Evolutionary conservation across 345 rosid species (phyloP).

Genomic region (Aquilaria yunnanensis): DNA sequence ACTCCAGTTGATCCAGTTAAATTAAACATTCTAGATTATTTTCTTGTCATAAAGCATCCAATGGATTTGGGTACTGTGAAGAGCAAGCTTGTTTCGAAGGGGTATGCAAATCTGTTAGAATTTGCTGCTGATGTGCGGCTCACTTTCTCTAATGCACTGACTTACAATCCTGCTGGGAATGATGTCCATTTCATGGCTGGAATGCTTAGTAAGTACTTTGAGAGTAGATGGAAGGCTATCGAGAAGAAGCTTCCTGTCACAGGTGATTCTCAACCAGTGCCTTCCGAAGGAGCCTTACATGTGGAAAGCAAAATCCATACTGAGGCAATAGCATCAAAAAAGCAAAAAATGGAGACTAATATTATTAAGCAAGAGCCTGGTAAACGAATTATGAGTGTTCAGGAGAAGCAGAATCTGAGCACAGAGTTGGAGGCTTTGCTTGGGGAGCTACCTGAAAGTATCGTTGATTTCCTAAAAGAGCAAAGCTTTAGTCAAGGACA

Average conservation of each 20-base stretch:
- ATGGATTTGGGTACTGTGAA: slow-evolving; percentile 92
- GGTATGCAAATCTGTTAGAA: slow-evolving; percentile 53
- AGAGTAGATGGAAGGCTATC: slow-evolving; percentile 69
- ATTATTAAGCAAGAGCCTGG: slow-evolving; percentile 32
- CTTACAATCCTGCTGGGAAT: slow-evolving; percentile 83
- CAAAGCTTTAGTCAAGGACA: slow-evolving; percentile 47
- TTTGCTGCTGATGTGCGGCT: slow-evolving; percentile 83
- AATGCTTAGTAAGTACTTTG: slow-evolving; percentile 56
- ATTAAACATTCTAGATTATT: slow-evolving; percentile 87
- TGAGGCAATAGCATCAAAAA: slow-evolving; percentile 29
- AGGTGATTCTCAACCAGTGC: slow-evolving; percentile 18
- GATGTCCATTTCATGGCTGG: slow-evolving; percentile 67
- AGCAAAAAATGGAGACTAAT: slow-evolving; percentile 27
- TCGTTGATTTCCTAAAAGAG: slow-evolving; percentile 64
- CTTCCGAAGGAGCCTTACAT: slow-evolving; percentile 25
- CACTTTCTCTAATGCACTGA: slow-evolving; percentile 70
- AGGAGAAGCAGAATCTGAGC: slow-evolving; percentile 50
- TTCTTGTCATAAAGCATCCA: slow-evolving; percentile 72
- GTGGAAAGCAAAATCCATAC: slow-evolving; percentile 26
- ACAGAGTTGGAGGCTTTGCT: slow-evolving; percentile 46
- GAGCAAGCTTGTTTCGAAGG: slow-evolving; percentile 42
- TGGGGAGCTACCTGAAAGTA: slow-evolving; percentile 69
- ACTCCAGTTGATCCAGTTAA: slow-evolving; percentile 67
- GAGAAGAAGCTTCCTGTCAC: slow-evolving; percentile 59
- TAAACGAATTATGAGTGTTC: slow-evolving; percentile 41